Base-by-base conservation (phyloP, 2,329 filamentous ascomycete species). In the Sarocladium oryzae region DNA sequence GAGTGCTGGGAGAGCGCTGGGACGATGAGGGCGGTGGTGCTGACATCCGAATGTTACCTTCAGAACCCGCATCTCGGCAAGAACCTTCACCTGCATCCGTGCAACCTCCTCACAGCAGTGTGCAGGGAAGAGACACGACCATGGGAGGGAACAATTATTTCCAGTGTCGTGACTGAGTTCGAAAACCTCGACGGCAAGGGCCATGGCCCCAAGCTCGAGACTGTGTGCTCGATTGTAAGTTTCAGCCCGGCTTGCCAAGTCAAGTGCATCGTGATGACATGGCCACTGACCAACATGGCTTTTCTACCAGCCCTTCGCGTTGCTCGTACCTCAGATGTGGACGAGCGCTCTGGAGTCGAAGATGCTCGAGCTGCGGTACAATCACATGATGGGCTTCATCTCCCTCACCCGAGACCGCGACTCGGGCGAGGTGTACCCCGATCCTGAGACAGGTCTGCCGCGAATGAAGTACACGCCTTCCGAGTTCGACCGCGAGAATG, bases 121-220 rank as follows among this genome's bases (percentile, higher is more conserved):
- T 90, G 85, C 65, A 74, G 85, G 28, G 76, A 89, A 53, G 83
- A 87, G 32, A 76, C 84, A 18, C 77, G 75, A n/a, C 82, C 83
- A 1, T 88, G 85, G 84, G 82, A 85, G 65, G 75, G 89, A 15
- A 78, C 83, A 2, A 91, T 91, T 58, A 79, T 96, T 53, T 96
- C 91, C 0, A 79, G 82, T 3, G 84, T 91, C 16, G 85, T 88
- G 56, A 81, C 77, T 38, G 82, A 87, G 51, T 89, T 91, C 58
- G 87, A 95, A 56, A 86, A 96, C 58, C 74, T 91, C 0, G 89
- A 96, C 63, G 80, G 81, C 5, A 75, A 83, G 37, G 89, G 89
- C 52, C 89, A 96, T 60, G 92, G 92, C 35, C 76, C 78, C 46
- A 95, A 95, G 66, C 73, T 96, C 24, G 90, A 96, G 72, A 75